Percentiles rank a stretch among this genome's conserved stretches.
These are phyloP conservation scores for Chenopodium suecicum DNA, from an alignment of 148 eudicot species.

Conservation along the genomic window DNA sequence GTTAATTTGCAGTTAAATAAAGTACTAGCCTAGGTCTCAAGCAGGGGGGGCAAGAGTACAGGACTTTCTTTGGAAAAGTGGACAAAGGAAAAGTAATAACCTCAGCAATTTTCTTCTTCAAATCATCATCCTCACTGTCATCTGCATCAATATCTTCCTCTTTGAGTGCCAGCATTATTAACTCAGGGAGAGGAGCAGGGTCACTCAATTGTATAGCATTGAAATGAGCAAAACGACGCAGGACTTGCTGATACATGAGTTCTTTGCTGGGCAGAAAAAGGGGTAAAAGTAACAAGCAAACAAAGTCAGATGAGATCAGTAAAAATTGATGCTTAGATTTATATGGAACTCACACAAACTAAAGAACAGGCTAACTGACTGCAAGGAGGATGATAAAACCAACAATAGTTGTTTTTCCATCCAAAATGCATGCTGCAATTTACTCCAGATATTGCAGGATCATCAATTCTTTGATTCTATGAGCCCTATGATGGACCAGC, in stretches of 20 bases:
- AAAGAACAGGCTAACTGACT: not conserved
- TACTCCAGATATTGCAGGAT: not conserved
- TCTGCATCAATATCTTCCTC: conserved; percentile 76
- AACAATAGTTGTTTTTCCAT: not conserved
- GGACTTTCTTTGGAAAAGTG: not conserved
- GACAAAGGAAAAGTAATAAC: conserved; percentile 32
- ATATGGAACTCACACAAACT: not conserved
- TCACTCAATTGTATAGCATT: conserved; percentile 93
- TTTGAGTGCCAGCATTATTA: conserved; percentile 68
- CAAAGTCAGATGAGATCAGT: not conserved
- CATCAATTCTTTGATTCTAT: not conserved
- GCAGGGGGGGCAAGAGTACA: not conserved
- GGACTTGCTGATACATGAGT: conserved; percentile 96
- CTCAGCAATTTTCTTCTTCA: conserved; percentile 76
- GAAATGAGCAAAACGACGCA: conserved; percentile 91
- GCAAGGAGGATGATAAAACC: not conserved
- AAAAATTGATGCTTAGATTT: not conserved
- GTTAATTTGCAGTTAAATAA: not conserved
- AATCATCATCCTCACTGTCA: conserved; percentile 54
- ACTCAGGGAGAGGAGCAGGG: conserved; percentile 69
- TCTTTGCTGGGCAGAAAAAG: conserved; percentile 69
- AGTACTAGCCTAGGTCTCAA: not conserved
- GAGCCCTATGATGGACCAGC: not conserved
- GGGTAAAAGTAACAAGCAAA: conserved; percentile 13
- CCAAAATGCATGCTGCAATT: not conserved